phyloP scores from a whole-genome alignment of 148 eudicot species.

The Vaccinium myrtillus region DNA sequence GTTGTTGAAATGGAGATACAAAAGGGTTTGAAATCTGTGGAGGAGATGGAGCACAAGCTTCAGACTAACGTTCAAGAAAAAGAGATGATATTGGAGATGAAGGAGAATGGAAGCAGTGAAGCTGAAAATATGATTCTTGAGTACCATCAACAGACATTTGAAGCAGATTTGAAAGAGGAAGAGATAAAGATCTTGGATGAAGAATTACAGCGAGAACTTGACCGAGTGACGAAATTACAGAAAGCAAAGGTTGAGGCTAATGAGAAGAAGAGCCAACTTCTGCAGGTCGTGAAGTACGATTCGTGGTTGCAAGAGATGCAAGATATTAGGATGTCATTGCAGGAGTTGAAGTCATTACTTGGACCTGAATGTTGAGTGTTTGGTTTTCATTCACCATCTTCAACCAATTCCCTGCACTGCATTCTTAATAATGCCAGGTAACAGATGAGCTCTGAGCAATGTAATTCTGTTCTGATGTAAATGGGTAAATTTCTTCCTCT shows the following conservation, averaged over 20 bases:
- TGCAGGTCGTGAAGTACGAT: conserved; percentile 24
- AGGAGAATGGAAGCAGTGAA: conserved; percentile 50
- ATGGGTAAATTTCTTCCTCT: neutral
- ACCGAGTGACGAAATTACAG: conserved; percentile 33
- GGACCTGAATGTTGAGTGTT: conserved; percentile 16
- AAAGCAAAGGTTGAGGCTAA: conserved; percentile 37
- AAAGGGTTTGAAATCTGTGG: conserved; percentile 32
- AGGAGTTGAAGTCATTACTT: conserved; percentile 46
- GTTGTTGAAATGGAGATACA: conserved; percentile 35
- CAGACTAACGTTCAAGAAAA: conserved; percentile 46
- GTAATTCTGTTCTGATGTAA: neutral
- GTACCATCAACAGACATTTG: conserved; percentile 54
- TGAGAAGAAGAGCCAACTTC: conserved; percentile 35
- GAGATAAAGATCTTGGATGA: conserved; percentile 61
- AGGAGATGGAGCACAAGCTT: conserved; percentile 52
- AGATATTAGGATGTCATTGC: conserved; percentile 42
- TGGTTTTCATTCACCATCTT: neutral
- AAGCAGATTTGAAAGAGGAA: conserved; percentile 43
- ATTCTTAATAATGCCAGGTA: neutral
- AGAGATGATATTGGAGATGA: conserved; percentile 49
- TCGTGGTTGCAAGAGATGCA: conserved; percentile 49
- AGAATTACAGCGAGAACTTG: conserved; percentile 38
- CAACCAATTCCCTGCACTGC: neutral
- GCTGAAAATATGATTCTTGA: conserved; percentile 55
- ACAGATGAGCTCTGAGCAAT: neutral